Base-by-base conservation (phyloP, 768 basidiomycete species). In the Kwoniella mangroviensis region DNA sequence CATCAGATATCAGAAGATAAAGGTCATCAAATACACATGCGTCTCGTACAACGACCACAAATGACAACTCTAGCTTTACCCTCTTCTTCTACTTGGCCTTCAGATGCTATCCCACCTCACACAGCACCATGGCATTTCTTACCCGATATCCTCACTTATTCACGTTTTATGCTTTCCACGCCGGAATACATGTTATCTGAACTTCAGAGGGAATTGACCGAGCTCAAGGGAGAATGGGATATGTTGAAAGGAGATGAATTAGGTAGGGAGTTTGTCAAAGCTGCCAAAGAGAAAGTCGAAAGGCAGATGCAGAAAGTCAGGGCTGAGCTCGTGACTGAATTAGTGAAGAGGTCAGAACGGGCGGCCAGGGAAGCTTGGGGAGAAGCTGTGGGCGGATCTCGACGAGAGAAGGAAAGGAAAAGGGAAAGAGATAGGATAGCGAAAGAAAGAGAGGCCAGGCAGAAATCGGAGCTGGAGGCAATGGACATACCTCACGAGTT, bases 101-200 rank as follows among this genome's bases (percentile, higher is more conserved):
- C 94, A 1, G 94, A 96, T 69, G 87, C 95, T 2, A 84, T 97
- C 40, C 91, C 92, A 15, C 92, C 94, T 21, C 93, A 95, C 73
- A 91, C 94, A 78, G 92, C 94, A 0, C 96, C 97, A 7, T 98
- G 95, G 85, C 89, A 97, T 80, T 98, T 99, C 85, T 86, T 96
- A 22, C 97, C 95, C 0, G 94, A 98, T 78, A 91, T 97, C 51
- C 89, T 90, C 72, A 84, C 85, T 49, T 97, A 91, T 82, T 87
- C 94, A 21, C 94, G 93, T 79, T 97, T 98, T 85, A 97, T 98
- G 94, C 89, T 98, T 26, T 94, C 93, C 21, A 93, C 94, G 0
- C 93, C 96, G 1, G 86, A 88, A 1, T 92, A 95, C 82, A 87
- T 98, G 68, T 86, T 91, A 52, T 80, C 86, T 19, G 90, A 93